These are phyloP conservation scores for Spergularia azorica DNA, from an alignment of 179 eudicot species.

Conservation along the genomic window DNA sequence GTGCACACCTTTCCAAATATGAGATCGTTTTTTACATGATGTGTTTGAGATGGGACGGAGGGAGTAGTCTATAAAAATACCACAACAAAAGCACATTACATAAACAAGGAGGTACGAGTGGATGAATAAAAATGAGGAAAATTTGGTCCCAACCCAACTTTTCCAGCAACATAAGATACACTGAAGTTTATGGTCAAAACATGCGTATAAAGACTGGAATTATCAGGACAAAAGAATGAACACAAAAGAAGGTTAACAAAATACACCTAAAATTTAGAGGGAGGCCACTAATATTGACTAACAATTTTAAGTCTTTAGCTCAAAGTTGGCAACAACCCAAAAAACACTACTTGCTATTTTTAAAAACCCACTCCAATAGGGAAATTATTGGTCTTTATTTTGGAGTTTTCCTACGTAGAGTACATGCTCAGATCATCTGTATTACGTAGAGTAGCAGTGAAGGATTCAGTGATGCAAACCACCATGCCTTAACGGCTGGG, in stretches of 20 bases:
- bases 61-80: background rate
- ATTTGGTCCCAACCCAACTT: background rate
- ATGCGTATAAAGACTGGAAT: constrained; percentile 19
- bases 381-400: background rate
- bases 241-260: constrained; percentile 2
- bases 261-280: constrained; percentile 9
- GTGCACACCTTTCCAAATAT: too few species aligned
- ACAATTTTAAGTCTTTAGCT: constrained; percentile 10
- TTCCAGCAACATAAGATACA: background rate
- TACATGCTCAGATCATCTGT: too few species aligned
- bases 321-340: constrained; percentile 25
- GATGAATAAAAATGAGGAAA: background rate
- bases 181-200: constrained; percentile 21
- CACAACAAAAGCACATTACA: background rate
- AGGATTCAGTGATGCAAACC: too few species aligned
- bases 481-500: too few species aligned
- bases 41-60: background rate
- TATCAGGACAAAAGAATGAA: constrained; percentile 10
- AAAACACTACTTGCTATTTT: background rate
- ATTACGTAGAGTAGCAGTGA: too few species aligned
- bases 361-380: background rate
- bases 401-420: background rate
- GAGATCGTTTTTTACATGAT: too few species aligned
- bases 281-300: constrained; percentile 34
- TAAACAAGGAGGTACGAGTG: background rate